These are phyloP conservation scores for Lasiosphaeriaceae sp. DNA, from an alignment of 495 filamentous ascomycete genomes.

Conservation along the genomic window DNA sequence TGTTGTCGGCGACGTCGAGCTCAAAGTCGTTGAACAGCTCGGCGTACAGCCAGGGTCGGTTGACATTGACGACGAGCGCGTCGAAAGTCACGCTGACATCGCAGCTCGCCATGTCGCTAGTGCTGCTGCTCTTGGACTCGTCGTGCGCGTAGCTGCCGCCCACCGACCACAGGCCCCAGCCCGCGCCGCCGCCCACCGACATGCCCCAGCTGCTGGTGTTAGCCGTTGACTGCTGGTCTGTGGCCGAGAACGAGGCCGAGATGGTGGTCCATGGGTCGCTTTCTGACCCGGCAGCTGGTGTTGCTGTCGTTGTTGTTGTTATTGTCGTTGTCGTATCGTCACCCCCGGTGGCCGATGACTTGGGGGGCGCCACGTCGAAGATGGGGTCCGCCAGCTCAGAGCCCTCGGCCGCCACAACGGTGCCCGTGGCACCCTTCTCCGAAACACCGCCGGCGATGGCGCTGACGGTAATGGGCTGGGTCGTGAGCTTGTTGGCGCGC, in stretches of 20 bases:
- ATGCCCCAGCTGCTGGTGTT: background rate
- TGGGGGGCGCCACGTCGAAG: background rate
- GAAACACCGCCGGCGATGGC: too few species aligned
- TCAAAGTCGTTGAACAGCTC: constrained; percentile 2
- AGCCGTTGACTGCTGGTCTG: background rate
- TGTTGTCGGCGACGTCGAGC: constrained; percentile 8
- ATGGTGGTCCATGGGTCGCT: background rate
- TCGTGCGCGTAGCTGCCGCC: background rate
- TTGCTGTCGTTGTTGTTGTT: too few species aligned
- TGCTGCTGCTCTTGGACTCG: background rate
- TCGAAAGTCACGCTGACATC: background rate
- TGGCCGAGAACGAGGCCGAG: background rate
- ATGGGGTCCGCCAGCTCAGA: background rate
- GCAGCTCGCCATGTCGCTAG: background rate
- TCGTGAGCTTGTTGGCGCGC: background rate
- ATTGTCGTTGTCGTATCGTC: too few species aligned
- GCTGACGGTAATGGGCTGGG: background rate
- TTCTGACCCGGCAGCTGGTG: too few species aligned
- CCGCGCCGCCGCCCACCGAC: background rate
- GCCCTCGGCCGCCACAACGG: background rate
- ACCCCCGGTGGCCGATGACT: too few species aligned
- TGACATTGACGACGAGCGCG: background rate
- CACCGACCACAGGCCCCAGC: background rate
- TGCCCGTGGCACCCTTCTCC: too few species aligned
- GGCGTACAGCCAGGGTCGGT: background rate